phyloP scores from a whole-genome alignment of 331 rosid species.

The Rosa hybrid region DNA sequence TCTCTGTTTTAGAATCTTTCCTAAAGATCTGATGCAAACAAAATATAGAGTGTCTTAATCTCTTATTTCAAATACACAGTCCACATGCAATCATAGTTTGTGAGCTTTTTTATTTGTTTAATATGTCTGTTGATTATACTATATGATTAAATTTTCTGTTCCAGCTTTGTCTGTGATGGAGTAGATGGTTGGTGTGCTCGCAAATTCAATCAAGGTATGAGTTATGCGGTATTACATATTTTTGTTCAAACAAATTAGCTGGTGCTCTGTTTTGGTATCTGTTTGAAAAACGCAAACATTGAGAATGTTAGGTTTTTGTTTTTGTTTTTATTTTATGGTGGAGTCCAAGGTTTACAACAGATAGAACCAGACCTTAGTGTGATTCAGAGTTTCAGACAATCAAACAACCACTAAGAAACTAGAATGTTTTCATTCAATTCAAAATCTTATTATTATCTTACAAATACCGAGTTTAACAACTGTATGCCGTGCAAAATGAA shows the following conservation, averaged over 20 bases:
- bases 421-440: neutral
- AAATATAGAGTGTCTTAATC: neutral
- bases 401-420: neutral
- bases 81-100: neutral
- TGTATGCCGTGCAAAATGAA: neutral
- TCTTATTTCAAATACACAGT: neutral
- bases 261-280: neutral
- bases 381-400: neutral
- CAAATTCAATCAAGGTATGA: slow-evolving; percentile 66
- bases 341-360: neutral
- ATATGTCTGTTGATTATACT: slow-evolving; percentile 13
- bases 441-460: neutral
- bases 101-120: neutral
- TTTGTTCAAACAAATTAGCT: neutral
- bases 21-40: neutral
- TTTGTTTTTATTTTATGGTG: neutral
- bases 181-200: slow-evolving; percentile 65
- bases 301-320: neutral
- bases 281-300: neutral
- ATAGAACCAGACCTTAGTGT: neutral
- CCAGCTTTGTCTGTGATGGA: slow-evolving; percentile 27
- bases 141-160: slow-evolving; percentile 35
- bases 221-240: neutral
- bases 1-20: neutral
- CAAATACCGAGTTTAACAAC: neutral